Evolutionary conservation across 1,284 basidiomycete genomes (phyloP), one percentile per base, ranked within the genome.

Genomic region (Irpex sp.): DNA sequence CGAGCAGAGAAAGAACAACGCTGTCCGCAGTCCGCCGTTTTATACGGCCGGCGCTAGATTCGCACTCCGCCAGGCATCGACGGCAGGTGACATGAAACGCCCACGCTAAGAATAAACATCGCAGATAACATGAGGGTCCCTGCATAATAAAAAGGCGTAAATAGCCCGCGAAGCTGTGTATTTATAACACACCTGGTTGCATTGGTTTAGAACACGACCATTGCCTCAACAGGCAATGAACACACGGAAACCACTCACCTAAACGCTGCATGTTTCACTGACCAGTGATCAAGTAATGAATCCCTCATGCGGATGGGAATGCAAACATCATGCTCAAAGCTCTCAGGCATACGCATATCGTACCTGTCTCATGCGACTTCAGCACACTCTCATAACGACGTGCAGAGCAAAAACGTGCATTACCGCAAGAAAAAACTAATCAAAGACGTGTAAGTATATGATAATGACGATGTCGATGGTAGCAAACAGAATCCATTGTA

Each of bases 31-130:
- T 63, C 13, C 47, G 34, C 31, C 49, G 49, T 68, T 57, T 67
- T 66, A 68, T 68, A 67, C 60, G 51, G 31, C 40, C 6, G n/a
- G 37, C 57, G 17, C 34, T 34, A 40, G 13, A 15, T 62, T 63
- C 62, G 62, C 47, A 60, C 62, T 62, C 63, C 34, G 60, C 54
- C 15, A n/a, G 57, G 11, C 5, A 58, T 38, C 58, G 47, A 26
- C 57, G 40, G 31, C 51, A 26, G 54, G 37, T 40, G 7, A 40
- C 21, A 15, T 11, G 11, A 15, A 47, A 47, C 40, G 40, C 40
- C 40, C 40, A 47, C 13, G 40, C 40, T 47, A 47, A 47, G 40
- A 47, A 47, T 47, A 47, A 47, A 47, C 40, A 5, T 34, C 6
- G n/a, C n/a, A n/a, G n/a, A n/a, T n/a, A n/a, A n/a, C n/a, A n/a